Evolutionary conservation across 805 yeast genomes (phyloP), one percentile per base, ranked within the genome.

Genomic region (Starmerella floricola): DNA sequence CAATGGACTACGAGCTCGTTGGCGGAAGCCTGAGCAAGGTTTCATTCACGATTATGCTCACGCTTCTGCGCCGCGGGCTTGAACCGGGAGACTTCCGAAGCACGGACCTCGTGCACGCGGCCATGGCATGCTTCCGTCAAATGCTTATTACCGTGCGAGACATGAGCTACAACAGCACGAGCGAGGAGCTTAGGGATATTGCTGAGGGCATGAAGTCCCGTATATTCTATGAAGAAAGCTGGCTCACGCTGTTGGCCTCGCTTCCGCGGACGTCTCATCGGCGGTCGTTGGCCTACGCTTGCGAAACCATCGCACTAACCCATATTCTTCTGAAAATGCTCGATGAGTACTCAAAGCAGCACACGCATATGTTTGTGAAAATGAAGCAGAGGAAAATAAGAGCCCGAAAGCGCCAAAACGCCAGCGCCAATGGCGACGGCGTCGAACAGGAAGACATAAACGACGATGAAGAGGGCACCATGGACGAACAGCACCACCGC

Each of bases 31-130:
- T 86, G 24, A 71, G 77, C 40, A 81, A 78, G 41, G 73, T 74
- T 18, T 68, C 76, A 35, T 73, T 81, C 42, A 65, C 73, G 24
- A 62, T 79, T 20, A 63, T 79, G 31, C 62, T 69, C 34, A 61
- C 65, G 15, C 60, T 66, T 41, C 62, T 74, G 57, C 49, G 59
- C 5, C 55, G 49, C n/a, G 54, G 62, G 3, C 41, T 48, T 29
- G 66, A 62, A 16, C 45, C 42, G 15, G 62, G 59, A n/a, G 57
- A 54, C 34, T 26, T 38, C 29, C 54, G 52, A 38, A 68, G 72
- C 43, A 76, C 76, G 67, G 72, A 74, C 39, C 66, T 82, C 2
- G 70, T 78, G 3, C 85, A 80, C 49, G 83, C 86, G 1, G 72
- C 78, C 2, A 72, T 82, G 71, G 65, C 73, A 31, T 72, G 82